Base-by-base conservation (phyloP, 805 yeast species). In the Metschnikowia continentalis region DNA sequence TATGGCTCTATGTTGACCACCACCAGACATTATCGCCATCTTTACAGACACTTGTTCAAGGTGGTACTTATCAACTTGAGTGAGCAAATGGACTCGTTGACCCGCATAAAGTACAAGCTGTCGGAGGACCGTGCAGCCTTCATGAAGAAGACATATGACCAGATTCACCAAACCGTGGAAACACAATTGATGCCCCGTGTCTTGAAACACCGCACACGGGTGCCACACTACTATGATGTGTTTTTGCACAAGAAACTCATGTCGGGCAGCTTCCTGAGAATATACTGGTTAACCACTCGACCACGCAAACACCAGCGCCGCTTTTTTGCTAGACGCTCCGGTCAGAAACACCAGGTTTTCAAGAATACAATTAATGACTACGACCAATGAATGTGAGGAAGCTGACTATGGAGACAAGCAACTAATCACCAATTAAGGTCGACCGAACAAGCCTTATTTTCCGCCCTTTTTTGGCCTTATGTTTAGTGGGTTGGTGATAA, bases 11-110 rank as follows among this genome's bases (percentile, higher is more conserved):
- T 65, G n/a, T 50, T 68, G 45, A 57, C 53, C 35, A 55, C 68
- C 1, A 49, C 50, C 41, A 59, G 58, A 22, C 69, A 65, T 42
- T 52, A 55, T 52, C 59, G 55, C 38, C 56, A 52, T 48, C 57
- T 73, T 33, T 56, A 56, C 47, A 63, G 61, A 32, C 77, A 74
- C 49, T 56, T 74, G 32, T 65, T 62, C 58, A 71, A 71, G 54
- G 51, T 73, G 30, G 65, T 72, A 46, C 51, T 71, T 53, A 64
- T 69, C 42, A 74, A 74, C 56, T 54, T 71, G 50, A 70, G 64
- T 23, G 74, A 70, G 36, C 74, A 68, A 52, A 61, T 72, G 22
- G 75, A 72, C 35, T 67, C 68, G 1, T 63, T 74, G 44, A 61
- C 62, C 44, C 54, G 71, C 19, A 61, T 72, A 55, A 74, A 71